A percentile compares a stretch with the other conserved stretches of the same genome.
These are phyloP conservation scores for Gillenia trifoliata DNA, from an alignment of 306 rosid genomes.

Conservation along the genomic window DNA sequence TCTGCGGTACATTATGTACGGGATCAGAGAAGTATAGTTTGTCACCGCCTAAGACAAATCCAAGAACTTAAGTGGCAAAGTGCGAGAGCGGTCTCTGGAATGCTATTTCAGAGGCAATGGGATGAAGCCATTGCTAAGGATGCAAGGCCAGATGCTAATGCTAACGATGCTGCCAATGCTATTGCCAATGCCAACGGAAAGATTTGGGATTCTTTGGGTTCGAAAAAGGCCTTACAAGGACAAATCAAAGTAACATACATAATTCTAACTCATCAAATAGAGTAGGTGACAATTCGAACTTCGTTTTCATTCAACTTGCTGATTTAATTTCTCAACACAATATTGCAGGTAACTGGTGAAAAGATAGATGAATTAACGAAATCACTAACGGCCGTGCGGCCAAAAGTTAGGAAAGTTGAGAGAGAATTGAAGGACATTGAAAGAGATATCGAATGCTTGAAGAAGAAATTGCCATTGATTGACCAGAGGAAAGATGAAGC, in stretches of 20 bases:
- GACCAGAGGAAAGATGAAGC: neutral
- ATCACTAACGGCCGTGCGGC: neutral
- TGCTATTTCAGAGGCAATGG: neutral
- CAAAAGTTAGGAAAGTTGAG: neutral
- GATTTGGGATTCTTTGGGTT: conserved; percentile 11
- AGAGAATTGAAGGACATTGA: conserved; percentile 4
- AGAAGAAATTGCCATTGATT: neutral
- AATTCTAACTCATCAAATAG: neutral
- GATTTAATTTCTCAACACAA: neutral
- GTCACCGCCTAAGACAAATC: conserved; percentile 2
- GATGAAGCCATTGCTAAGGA: conserved; percentile 13
- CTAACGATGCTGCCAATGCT: conserved; percentile 16
- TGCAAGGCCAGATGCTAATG: neutral
- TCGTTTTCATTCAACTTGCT: neutral
- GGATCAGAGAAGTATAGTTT: neutral
- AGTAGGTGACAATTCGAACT: neutral
- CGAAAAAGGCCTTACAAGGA: conserved; percentile 9
- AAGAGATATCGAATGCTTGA: neutral
- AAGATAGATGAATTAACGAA: conserved; percentile 19
- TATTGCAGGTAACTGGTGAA: conserved; percentile 10
- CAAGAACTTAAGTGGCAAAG: neutral
- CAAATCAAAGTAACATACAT: conserved; percentile 13
- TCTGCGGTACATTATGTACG: too few relatives aligned
- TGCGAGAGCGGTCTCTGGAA: neutral
- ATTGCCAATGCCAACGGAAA: neutral